Base-by-base conservation (phyloP, 768 basidiomycete genomes). In the Zangia roseola region DNA sequence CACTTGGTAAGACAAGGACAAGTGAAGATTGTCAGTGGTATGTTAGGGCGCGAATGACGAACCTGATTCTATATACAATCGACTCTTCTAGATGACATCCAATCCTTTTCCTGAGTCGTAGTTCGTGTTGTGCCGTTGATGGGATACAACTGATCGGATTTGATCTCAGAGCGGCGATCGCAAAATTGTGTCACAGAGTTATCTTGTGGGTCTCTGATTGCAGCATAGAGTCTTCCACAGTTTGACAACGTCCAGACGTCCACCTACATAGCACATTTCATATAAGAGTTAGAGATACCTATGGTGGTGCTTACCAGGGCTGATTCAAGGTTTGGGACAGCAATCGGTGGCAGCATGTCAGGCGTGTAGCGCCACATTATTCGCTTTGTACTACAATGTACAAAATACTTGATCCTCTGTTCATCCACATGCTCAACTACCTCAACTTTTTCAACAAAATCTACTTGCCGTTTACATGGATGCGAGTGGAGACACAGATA, bases 251-350 rank as follows among this genome's bases (percentile, higher is more conserved):
- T 70, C 84, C 94, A 99, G 13, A 99, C 71, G 63, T 99, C 95
- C 10, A 84, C 88, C 93, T 95, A 56, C 19, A 28, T 13, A 4
- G 28, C 6, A 31, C 10, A 23, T 28, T 45, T 28, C 10, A 37
- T 28, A 33, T 49, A 49, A 47, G 23, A 33, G 35, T 19, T 8
- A 42, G 6, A 24, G 46, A 38, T 8, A 16, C 33, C 17, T 36
- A 10, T n/a, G 5, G 28, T 17, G 37, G 13, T 2, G 40, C 79
- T 28, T 64, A 92, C 92, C 48, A 85, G 74, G 34, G 88, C 82
- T 6, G 94, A 95, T 60, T 98, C 92, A 8, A 97, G 74, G 59
- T 94, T 94, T 0, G 94, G 94, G 13, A 97, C 71, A 0, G 91
- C 91, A 23, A 97, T 63, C 38, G 93, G 69, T 1, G 81, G n/a